Evolutionary conservation across 768 basidiomycete species (phyloP).

Genomic region (Boletus barrowsii): DNA sequence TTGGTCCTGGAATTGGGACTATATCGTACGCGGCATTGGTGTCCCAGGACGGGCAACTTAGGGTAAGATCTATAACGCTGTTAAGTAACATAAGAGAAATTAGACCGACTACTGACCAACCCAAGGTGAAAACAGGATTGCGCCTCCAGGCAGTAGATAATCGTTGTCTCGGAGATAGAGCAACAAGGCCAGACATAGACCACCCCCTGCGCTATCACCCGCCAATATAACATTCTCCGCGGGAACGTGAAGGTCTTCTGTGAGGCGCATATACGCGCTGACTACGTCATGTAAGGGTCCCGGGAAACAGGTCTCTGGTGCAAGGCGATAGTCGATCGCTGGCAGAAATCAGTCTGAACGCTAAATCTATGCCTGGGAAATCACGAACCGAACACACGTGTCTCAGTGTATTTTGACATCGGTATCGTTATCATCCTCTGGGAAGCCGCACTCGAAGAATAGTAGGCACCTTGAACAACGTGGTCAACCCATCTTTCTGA

Average conservation of each 20-base stretch:
- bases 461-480: slow-evolving; percentile 73
- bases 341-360: slow-evolving; percentile 9
- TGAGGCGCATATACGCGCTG: slow-evolving; percentile 79
- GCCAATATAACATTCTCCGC: slow-evolving; percentile 85
- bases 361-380: neutral
- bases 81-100: slow-evolving; percentile 9
- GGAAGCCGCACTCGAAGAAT: slow-evolving; percentile 85
- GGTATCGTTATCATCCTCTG: slow-evolving; percentile 90
- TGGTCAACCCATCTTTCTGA: slow-evolving; percentile 3
- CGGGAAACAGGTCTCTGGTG: slow-evolving; percentile 93
- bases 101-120: slow-evolving; percentile 61
- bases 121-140: slow-evolving; percentile 93
- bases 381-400: slow-evolving; percentile 79
- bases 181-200: slow-evolving; percentile 75
- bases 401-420: slow-evolving; percentile 82
- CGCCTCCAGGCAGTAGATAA: slow-evolving; percentile 80
- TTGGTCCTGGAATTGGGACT: slow-evolving; percentile 64
- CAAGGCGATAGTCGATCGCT: slow-evolving; percentile 93
- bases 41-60: slow-evolving; percentile 99
- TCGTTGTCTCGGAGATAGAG: slow-evolving; percentile 94
- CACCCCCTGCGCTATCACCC: slow-evolving; percentile 95
- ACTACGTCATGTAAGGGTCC: slow-evolving; percentile 87
- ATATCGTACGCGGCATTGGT: slow-evolving; percentile 87
- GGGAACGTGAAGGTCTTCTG: slow-evolving; percentile 85
- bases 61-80: slow-evolving; percentile 68